Percentiles rank a stretch among this genome's conserved stretches.
Evolutionary conservation across 1,139 yeast species (phyloP).

Genomic region (Casaregolazyma lundiana): DNA sequence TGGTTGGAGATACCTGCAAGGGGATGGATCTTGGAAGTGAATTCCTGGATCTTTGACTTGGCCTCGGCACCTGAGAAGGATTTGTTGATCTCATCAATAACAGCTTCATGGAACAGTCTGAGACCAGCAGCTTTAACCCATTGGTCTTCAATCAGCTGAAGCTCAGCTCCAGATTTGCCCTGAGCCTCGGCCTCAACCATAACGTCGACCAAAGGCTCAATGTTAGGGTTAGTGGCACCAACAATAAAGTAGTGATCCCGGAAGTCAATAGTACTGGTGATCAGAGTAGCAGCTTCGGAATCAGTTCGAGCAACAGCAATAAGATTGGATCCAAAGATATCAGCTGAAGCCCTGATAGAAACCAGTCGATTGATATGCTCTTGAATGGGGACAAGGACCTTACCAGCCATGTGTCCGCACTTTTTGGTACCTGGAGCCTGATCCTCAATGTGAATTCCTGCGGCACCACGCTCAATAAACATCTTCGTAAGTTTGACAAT

Average conservation of each 20-base stretch:
- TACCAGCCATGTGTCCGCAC: constrained; percentile 98
- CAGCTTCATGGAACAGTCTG: constrained; percentile 88
- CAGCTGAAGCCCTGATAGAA: constrained; percentile 94
- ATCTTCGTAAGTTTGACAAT: constrained; percentile 91
- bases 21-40: constrained; percentile 68
- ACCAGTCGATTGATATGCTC: constrained; percentile 93
- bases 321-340: constrained; percentile 81
- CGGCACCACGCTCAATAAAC: constrained; percentile 98
- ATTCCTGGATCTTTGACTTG: constrained; percentile 56
- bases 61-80: constrained; percentile 58
- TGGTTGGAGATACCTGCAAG: constrained; percentile 68
- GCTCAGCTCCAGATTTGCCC: constrained; percentile 68
- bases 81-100: constrained; percentile 70
- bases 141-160: constrained; percentile 70
- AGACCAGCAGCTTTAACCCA: constrained; percentile 85
- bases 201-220: constrained; percentile 68
- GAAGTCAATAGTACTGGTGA: constrained; percentile 89
- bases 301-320: constrained; percentile 92
- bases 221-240: constrained; percentile 84
- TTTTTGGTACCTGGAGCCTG: constrained; percentile 99
- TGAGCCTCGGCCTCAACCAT: constrained; percentile 75
- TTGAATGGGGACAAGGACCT: constrained; percentile 94
- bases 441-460: constrained; percentile 97
- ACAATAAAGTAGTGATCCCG: constrained; percentile 90
- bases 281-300: constrained; percentile 93